These are phyloP conservation scores for Rhododendron ferrugineum DNA, from an alignment of 148 eudicot species.

Conservation along the genomic window DNA sequence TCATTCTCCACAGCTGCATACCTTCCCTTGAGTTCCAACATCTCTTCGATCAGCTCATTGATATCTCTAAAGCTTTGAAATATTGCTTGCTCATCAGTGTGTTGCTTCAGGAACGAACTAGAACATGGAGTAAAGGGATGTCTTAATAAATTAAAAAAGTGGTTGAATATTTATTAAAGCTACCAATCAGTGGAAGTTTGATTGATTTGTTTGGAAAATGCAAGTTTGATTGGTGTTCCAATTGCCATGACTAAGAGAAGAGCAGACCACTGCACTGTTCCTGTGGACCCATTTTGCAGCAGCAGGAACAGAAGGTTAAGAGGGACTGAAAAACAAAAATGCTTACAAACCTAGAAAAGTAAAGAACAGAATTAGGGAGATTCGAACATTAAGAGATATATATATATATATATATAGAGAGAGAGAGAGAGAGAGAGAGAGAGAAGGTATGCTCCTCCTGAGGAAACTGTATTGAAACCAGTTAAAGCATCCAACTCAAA, in stretches of 20 bases:
- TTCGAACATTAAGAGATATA: not conserved
- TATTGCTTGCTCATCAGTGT: conserved; percentile 82
- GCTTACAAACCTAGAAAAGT: not conserved
- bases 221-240: not conserved
- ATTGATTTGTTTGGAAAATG: not conserved
- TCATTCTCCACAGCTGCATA: conserved; percentile 54
- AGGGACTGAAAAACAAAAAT: not conserved
- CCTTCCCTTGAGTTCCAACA: conserved; percentile 72
- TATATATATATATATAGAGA: too few relatives aligned
- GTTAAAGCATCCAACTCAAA: too few relatives aligned
- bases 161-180: not conserved
- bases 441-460: not conserved
- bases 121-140: not conserved
- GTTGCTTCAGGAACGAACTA: conserved; percentile 89
- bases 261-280: not conserved
- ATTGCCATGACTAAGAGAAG: not conserved
- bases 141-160: not conserved
- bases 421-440: not conserved
- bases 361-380: not conserved
- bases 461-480: not conserved
- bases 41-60: conserved; percentile 81
- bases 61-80: conserved; percentile 90
- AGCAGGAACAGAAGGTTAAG: not conserved
- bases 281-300: not conserved
- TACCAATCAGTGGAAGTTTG: not conserved